Evolutionary conservation across 345 rosid genomes (phyloP).

Genomic region (Syzygium grande): DNA sequence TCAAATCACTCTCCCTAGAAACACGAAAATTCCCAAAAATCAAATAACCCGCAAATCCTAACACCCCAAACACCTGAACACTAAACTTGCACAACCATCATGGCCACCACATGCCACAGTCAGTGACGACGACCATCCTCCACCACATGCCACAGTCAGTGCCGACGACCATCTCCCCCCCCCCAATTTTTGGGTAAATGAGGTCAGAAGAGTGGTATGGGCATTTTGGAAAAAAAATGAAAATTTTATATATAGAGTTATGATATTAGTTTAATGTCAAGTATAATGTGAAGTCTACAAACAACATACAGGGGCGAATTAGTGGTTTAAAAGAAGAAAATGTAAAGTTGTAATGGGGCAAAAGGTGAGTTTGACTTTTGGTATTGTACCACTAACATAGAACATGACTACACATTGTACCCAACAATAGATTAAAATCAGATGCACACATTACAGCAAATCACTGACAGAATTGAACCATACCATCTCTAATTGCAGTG

Average conservation of each 20-base stretch:
- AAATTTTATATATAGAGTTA: background rate
- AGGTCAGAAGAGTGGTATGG: background rate
- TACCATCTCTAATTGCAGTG: slow-evolving; percentile 96
- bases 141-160: background rate
- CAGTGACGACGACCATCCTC: background rate
- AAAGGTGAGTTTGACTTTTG: background rate
- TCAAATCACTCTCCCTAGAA: background rate
- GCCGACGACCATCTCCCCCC: background rate
- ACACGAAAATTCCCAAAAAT: background rate
- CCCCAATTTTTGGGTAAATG: background rate
- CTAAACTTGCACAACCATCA: background rate
- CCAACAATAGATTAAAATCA: background rate
- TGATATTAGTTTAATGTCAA: background rate
- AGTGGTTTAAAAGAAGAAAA: background rate
- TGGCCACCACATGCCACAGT: background rate
- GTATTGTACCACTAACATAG: background rate
- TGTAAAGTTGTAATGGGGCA: background rate
- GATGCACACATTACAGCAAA: background rate
- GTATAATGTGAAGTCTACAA: background rate
- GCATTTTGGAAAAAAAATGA: background rate
- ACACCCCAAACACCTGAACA: background rate
- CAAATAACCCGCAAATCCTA: background rate
- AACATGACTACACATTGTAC: background rate
- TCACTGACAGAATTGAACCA: background rate
- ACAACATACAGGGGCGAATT: background rate